A percentile compares a stretch with the other conserved stretches of the same genome.
Conservation (phyloP, 805 yeast species). For the Candida nitratophila region DNA sequence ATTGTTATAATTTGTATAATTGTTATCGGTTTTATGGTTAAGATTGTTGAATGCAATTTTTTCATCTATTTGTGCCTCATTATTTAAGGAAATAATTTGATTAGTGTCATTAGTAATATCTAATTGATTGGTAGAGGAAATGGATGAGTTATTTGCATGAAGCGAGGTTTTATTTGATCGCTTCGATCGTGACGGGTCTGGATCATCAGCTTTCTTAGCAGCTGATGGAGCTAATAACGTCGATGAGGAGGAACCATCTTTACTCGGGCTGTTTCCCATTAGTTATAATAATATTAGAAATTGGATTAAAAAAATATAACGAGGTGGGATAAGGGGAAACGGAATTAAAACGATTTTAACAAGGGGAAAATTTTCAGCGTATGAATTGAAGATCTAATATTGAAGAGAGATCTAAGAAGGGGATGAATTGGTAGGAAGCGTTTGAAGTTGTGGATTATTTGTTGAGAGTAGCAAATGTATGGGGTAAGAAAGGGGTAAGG, state of each 20-base stretch:
- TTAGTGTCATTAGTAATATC: background rate
- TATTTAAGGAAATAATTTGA: background rate
- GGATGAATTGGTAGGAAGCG: too few species aligned
- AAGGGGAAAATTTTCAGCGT: too few species aligned
- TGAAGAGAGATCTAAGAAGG: too few species aligned
- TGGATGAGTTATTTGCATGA: slow-evolving; percentile 3
- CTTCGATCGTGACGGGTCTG: slow-evolving; percentile 27
- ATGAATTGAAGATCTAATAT: too few species aligned
- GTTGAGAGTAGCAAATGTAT: too few species aligned
- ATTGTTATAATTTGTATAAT: slow-evolving; percentile 1
- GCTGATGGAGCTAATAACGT: slow-evolving; percentile 26
- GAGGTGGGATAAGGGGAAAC: too few species aligned
- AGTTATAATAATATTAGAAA: background rate
- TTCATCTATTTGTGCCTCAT: too few species aligned
- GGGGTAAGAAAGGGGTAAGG: too few species aligned
- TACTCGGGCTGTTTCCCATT: slow-evolving; percentile 34
- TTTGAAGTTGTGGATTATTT: too few species aligned
- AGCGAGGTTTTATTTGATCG: slow-evolving; percentile 10
- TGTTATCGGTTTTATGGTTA: background rate
- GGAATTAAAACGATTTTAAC: too few species aligned
- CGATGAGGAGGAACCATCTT: slow-evolving; percentile 25
- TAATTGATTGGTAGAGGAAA: background rate
- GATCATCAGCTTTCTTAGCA: slow-evolving; percentile 22
- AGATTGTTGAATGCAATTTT: background rate
- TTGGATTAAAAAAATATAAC: background rate